Evolutionary conservation across 805 yeast species (phyloP), one percentile per base, ranked within the genome.

Genomic region (Cyberlindnera meyerae): DNA sequence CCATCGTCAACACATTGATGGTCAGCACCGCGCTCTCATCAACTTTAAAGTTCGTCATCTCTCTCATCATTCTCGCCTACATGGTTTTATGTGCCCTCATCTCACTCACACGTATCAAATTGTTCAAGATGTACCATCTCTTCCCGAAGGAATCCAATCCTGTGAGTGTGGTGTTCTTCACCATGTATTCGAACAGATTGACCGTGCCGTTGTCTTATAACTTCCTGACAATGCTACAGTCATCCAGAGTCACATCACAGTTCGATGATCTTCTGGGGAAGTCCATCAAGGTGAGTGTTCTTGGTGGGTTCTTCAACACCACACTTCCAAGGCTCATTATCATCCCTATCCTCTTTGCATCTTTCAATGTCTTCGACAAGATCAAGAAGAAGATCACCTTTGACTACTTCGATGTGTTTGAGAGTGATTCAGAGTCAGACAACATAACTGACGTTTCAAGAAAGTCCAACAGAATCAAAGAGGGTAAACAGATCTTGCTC

Each of bases 121-220:
- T 86, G 6, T 86, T 86, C 66, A 80, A 82, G 53, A 70, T 82
- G 57, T 86, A 84, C 55, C 88, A 82, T 43, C 67, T 86, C 40
- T 87, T 82, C 11, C 77, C 80, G 14, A 71, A 70, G 44, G 71
- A 77, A 36, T 79, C 90, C 0, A 90, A 82, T 53, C 81, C 85
- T 0, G 82, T 84, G 0, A 77, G 86, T 12, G 71, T 82, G 16
- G 69, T 85, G 24, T 86, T 85, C 54, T 86, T 83, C 56, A 77
- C 88, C 15, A 81, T 83, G 50, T 85, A 86, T 50, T 78, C 85
- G 14, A 82, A 89, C 34, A 76, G 95, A 44, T 64, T 86, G 54
- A 83, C 95, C 0, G 79, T 86, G 11, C 95, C 95, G 9, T 65
- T 86, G 44, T 77, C 85, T 18, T 86, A 82, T 61, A 86, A 86